Base-by-base conservation (phyloP, 148 eudicot genomes). In the Heliamphora exappendiculata region DNA sequence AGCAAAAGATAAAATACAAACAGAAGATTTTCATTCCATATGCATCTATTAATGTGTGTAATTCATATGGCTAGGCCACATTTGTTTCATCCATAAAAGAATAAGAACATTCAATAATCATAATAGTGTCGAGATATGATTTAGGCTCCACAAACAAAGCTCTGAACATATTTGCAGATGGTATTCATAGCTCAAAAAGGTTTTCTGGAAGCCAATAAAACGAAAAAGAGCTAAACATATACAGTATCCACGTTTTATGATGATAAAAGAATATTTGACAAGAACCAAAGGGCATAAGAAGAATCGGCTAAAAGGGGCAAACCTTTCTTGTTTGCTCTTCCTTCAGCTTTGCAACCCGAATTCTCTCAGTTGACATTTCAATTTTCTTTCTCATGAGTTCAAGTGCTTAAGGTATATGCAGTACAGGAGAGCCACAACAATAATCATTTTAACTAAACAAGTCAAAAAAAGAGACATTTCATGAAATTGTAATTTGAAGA, bases 321-420 rank as follows among this genome's bases (percentile, higher is more conserved):
- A 94, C 98, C 97, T 90, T 88, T 65, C 78, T 80, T 0, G 93
- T 89, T 83, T 91, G 89, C 74, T 90, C 95, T 87, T 94, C 98
- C 88, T 91, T 94, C 58, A 81, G 74, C 86, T 88, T 94, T 74
- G 93, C 97, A 69, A 76, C 79, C 29, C 83, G 89, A 72, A 94
- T 86, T 80, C 80, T 91, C 88, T 94, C 97, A 78, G 88, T 94
- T 78, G 93, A 89, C 83, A 88, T 73, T 81, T 94, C 98, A 77
- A 92, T 92, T 86, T 90, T 94, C 89, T 91, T 94, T 79, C 98
- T 91, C 89, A 92, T 76, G 85, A 84, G 98, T 80, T 94, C 98
- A 85, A 89, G 96, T 63, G 96, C 97, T 90, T 82, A 67, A 70
- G 82, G 34, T 5, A 45, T 22, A 47, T 34, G 67, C 74, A 67